Evolutionary conservation across 306 rosid species (phyloP).

Genomic region (Lathyrus oleraceus): DNA sequence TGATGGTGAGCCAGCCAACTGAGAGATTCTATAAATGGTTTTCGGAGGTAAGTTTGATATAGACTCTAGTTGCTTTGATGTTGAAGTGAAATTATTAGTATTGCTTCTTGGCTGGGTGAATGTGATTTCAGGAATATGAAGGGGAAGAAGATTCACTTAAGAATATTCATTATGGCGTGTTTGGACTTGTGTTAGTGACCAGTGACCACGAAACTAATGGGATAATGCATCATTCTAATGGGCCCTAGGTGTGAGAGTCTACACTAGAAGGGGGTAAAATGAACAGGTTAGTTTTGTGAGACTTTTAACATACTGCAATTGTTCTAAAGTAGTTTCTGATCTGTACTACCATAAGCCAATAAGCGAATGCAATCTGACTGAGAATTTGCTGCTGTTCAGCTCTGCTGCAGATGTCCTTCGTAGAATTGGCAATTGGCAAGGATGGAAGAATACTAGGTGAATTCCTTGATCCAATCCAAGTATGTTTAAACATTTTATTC

Average conservation of each 20-base stretch:
- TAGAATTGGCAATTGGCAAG: constrained; percentile 85
- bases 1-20: constrained; percentile 92
- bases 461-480: constrained; percentile 99
- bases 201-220: too few relatives aligned
- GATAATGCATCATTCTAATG: too few relatives aligned
- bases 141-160: constrained; percentile 70
- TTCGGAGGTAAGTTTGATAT: constrained; percentile 56
- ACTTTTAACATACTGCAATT: constrained; percentile 1
- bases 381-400: constrained; percentile 58
- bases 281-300: constrained; percentile 57
- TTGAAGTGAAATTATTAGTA: not conserved
- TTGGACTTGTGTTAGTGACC: constrained; percentile 50
- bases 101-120: constrained; percentile 22
- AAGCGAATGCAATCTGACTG: constrained; percentile 35
- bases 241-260: too few relatives aligned
- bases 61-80: not conserved
- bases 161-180: constrained; percentile 81
- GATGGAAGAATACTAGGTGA: constrained; percentile 97
- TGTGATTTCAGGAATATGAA: constrained; percentile 64
- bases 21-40: constrained; percentile 95
- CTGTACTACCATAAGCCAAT: constrained; percentile 18
- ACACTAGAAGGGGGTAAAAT: too few relatives aligned
- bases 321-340: constrained; percentile 6
- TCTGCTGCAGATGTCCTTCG: constrained; percentile 87
- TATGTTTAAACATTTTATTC: constrained; percentile 31